Conservation (phyloP, 2,329 filamentous ascomycete species). For the Botryotinia convoluta region DNA sequence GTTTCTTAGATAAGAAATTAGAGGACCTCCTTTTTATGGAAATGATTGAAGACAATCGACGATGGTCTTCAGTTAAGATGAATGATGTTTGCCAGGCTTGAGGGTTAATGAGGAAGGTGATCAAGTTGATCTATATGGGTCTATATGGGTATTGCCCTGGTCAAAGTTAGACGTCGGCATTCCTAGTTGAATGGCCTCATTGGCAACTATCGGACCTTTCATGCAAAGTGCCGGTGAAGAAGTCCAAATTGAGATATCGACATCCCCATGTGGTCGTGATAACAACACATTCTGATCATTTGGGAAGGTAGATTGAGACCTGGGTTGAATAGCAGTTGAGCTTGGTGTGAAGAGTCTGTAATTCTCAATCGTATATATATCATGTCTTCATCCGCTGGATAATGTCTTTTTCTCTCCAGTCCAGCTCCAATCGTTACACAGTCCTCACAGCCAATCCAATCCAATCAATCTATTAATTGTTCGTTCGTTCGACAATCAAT, state of each 20-base stretch:
- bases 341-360: neutral
- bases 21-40: slow-evolving; percentile 19
- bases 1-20: slow-evolving; percentile 16
- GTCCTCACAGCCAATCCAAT: slow-evolving; percentile 11
- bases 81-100: slow-evolving; percentile 1
- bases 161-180: slow-evolving; percentile 6
- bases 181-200: neutral
- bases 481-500: slow-evolving; percentile 11
- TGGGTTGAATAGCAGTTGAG: neutral
- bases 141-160: neutral
- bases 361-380: slow-evolving; percentile 17
- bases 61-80: neutral
- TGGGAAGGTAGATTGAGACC: slow-evolving; percentile 16
- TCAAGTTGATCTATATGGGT: neutral
- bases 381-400: neutral
- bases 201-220: neutral
- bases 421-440: slow-evolving; percentile 15
- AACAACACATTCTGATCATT: slow-evolving; percentile 8
- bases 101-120: slow-evolving; percentile 15
- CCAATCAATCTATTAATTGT: slow-evolving; percentile 8
- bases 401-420: slow-evolving; percentile 13
- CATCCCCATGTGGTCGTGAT: neutral
- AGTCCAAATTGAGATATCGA: slow-evolving; percentile 9
- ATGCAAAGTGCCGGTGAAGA: slow-evolving; percentile 15
- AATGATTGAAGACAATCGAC: slow-evolving; percentile 1